Conservation (phyloP, 306 rosid genomes). For the Cicer yamashitae region DNA sequence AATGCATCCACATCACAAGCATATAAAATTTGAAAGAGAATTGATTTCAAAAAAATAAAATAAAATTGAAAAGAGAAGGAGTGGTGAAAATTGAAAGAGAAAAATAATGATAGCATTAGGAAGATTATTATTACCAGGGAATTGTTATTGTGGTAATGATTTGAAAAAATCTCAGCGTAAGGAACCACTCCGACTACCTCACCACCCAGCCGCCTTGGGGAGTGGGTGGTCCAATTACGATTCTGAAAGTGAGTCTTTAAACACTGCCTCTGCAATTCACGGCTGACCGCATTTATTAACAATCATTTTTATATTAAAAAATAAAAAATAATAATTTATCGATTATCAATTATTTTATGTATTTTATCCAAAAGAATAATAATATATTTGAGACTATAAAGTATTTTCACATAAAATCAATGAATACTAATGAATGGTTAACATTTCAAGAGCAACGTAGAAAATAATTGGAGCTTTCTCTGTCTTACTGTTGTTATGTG, state of each 20-base stretch:
- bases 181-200: not conserved
- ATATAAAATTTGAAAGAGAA: not conserved
- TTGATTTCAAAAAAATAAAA: too few species aligned
- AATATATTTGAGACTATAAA: too few species aligned
- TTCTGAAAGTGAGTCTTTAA: not conserved
- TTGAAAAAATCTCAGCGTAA: not conserved
- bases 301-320: too few species aligned
- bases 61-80: not conserved
- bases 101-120: not conserved
- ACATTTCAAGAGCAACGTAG: too few species aligned
- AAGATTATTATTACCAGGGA: not conserved
- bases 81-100: conserved; percentile 1
- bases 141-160: not conserved
- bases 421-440: too few species aligned
- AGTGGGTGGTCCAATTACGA: not conserved
- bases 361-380: too few species aligned
- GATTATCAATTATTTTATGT: too few species aligned
- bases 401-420: too few species aligned
- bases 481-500: too few species aligned
- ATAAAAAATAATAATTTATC: too few species aligned
- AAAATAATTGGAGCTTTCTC: too few species aligned
- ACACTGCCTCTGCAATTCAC: not conserved
- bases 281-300: not conserved
- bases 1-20: not conserved
- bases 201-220: not conserved